Conservation (phyloP, 2,329 filamentous ascomycete genomes). For the Grosmannia huntii region DNA sequence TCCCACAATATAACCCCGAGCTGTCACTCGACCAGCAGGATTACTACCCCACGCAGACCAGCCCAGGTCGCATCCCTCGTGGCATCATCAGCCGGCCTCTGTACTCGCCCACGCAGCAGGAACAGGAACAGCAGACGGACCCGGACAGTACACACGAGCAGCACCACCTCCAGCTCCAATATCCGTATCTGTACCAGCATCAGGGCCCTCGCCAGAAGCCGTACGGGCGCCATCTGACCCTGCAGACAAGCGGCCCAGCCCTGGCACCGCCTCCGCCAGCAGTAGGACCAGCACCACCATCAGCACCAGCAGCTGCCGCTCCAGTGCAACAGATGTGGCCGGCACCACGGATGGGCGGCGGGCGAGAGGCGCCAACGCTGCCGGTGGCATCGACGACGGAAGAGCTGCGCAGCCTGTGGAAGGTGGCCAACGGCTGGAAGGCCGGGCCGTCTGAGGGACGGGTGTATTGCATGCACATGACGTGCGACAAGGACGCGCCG, state of each 20-base stretch:
- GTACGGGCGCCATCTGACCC: neutral
- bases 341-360: conserved; percentile 2
- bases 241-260: neutral
- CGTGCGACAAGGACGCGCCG: conserved; percentile 44
- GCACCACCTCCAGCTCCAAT: neutral
- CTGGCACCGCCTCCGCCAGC: neutral
- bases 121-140: conserved; percentile 3
- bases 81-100: conserved; percentile 53
- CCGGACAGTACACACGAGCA: neutral
- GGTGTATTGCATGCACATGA: conserved; percentile 45
- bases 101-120: conserved; percentile 30
- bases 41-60: conserved; percentile 56
- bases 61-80: conserved; percentile 49
- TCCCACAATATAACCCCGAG: conserved; percentile 59
- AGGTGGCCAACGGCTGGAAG: conserved; percentile 57
- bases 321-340: neutral
- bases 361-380: conserved; percentile 27
- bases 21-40: conserved; percentile 53
- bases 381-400: conserved; percentile 43
- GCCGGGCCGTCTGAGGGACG: conserved; percentile 46
- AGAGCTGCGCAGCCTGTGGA: conserved; percentile 53
- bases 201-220: too few relatives aligned
- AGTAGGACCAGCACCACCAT: neutral
- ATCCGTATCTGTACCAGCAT: too few relatives aligned
- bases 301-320: neutral